A percentile compares a stretch with the other conserved stretches of the same genome.
Conservation (phyloP, 352 stramenopile genomes). For the Phytopythium litorale region DNA sequence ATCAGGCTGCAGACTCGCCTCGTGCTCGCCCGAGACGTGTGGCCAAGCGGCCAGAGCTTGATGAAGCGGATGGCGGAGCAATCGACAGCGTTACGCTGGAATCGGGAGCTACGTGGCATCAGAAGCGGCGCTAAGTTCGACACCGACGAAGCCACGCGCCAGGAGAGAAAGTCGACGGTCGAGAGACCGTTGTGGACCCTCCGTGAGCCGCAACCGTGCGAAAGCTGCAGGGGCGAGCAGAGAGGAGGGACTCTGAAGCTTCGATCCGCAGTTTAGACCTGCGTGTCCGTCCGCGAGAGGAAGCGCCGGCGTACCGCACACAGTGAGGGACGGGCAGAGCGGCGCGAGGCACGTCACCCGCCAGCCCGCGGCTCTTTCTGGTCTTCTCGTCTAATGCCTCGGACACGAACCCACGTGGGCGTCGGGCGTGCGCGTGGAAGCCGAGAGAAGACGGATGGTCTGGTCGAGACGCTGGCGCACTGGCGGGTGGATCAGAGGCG, state of each 20-base stretch:
- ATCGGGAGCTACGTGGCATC: too few species aligned
- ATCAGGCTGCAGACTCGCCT: background rate
- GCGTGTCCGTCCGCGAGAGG: background rate
- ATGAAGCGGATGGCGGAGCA: background rate
- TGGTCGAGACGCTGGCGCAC: background rate
- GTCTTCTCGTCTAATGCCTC: background rate
- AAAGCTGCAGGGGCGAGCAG: background rate
- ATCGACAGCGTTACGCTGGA: background rate
- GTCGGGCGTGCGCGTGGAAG: background rate
- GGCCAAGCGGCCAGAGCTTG: background rate
- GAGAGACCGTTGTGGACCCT: background rate
- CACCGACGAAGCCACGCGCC: background rate
- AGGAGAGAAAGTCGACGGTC: background rate
- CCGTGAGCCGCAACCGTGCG: background rate
- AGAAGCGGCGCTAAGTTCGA: background rate
- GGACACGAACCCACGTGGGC: background rate
- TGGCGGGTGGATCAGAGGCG: background rate
- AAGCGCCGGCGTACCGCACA: background rate
- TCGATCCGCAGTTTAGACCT: background rate
- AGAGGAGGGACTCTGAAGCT: background rate
- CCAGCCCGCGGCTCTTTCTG: conserved; percentile 4
- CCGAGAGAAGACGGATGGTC: background rate
- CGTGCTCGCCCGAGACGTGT: background rate
- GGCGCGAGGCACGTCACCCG: background rate
- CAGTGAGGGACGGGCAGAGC: background rate